These are phyloP conservation scores for Microdochium trichocladiopsis DNA, from an alignment of 2,329 filamentous ascomycete species.

Conservation along the genomic window DNA sequence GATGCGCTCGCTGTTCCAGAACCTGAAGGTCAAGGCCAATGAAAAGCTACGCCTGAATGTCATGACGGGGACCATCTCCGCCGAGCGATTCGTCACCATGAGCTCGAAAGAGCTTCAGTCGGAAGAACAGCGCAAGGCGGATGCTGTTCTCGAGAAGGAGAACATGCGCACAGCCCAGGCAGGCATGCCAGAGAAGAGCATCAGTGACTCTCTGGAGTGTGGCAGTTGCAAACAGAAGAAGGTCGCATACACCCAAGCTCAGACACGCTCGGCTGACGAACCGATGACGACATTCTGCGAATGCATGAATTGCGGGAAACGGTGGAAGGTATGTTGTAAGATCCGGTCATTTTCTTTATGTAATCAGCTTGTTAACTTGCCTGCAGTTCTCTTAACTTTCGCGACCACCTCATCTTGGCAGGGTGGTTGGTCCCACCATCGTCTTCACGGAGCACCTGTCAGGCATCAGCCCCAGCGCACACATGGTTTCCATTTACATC, in stretches of 20 bases:
- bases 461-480: no score
- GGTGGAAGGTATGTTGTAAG: slow-evolving; percentile 59
- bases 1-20: slow-evolving; percentile 87
- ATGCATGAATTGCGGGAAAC: slow-evolving; percentile 61
- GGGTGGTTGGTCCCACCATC: no score
- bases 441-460: no score
- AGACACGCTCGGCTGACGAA: slow-evolving; percentile 93
- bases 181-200: slow-evolving; percentile 82
- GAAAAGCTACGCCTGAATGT: slow-evolving; percentile 68
- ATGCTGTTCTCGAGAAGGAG: slow-evolving; percentile 72
- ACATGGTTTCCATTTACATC: no score
- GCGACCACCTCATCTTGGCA: no score
- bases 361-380: no score
- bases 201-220: slow-evolving; percentile 82
- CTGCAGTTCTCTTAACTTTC: slow-evolving; percentile 17
- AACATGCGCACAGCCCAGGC: slow-evolving; percentile 98
- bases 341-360: no score
- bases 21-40: slow-evolving; percentile 91
- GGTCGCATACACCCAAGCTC: slow-evolving; percentile 93
- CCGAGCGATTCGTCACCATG: slow-evolving; percentile 78
- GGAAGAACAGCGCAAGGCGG: slow-evolving; percentile 68
- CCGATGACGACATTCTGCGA: slow-evolving; percentile 77
- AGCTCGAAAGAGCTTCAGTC: slow-evolving; percentile 86
- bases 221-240: slow-evolving; percentile 88
- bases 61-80: slow-evolving; percentile 63